phyloP scores from a whole-genome alignment of 805 yeast genomes.

The Alloascoidea hylecoeti region DNA sequence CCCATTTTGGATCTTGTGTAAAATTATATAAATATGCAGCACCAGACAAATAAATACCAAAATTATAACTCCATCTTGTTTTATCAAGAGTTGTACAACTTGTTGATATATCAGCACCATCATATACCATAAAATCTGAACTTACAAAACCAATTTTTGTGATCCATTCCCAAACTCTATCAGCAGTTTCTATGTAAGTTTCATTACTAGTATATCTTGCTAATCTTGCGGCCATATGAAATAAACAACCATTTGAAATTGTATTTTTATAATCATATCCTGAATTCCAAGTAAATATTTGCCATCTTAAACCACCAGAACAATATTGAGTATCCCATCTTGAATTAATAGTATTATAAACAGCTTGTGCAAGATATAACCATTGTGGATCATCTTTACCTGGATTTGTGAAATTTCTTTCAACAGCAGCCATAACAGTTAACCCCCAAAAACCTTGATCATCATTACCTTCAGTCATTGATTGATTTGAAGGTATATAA shows the following conservation, averaged over 20 bases:
- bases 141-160: slow-evolving; percentile 21
- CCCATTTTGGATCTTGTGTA: slow-evolving; percentile 36
- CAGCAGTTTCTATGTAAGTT: slow-evolving; percentile 36
- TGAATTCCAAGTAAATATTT: slow-evolving; percentile 41
- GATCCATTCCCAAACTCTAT: slow-evolving; percentile 33
- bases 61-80: slow-evolving; percentile 45
- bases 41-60: slow-evolving; percentile 39
- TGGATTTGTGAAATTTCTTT: slow-evolving; percentile 38
- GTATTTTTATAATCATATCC: slow-evolving; percentile 54
- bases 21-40: slow-evolving; percentile 39
- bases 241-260: slow-evolving; percentile 47
- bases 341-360: slow-evolving; percentile 37
- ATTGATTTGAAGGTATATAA: slow-evolving; percentile 48
- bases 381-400: slow-evolving; percentile 29
- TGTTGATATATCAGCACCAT: slow-evolving; percentile 46
- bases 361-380: slow-evolving; percentile 42
- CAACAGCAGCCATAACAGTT: slow-evolving; percentile 48
- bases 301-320: slow-evolving; percentile 62
- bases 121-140: slow-evolving; percentile 35
- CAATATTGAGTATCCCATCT: slow-evolving; percentile 46
- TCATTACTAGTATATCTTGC: slow-evolving; percentile 41
- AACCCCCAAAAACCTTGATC: slow-evolving; percentile 64
- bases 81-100: slow-evolving; percentile 28
- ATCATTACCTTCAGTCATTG: slow-evolving; percentile 59
- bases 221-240: slow-evolving; percentile 50